Conservation (phyloP, 495 filamentous ascomycete genomes). For the Staphylotrichum longicolle region DNA sequence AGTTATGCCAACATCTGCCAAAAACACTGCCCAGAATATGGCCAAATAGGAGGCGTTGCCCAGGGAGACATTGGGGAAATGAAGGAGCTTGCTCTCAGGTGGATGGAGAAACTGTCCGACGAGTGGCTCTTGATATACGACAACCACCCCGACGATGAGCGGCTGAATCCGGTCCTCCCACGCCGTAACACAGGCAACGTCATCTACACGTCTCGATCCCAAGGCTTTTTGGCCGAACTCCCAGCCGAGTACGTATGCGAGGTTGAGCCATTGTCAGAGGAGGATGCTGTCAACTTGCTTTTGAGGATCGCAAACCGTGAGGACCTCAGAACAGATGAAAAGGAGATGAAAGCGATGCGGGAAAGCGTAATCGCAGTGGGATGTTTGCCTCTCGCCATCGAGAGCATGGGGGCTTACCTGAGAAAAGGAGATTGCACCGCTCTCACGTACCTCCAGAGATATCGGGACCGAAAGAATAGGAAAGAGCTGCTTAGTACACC, state of each 20-base stretch:
- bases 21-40: not conserved
- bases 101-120: conserved; percentile 12
- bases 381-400: no score
- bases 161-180: not conserved
- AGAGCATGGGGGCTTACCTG: no score
- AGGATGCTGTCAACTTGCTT: conserved; percentile 21
- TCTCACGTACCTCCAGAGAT: no score
- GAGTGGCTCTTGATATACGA: conserved; percentile 27
- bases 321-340: not conserved
- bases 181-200: conserved; percentile 23
- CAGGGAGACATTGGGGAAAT: not conserved
- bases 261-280: conserved; percentile 18
- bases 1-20: conserved; percentile 18
- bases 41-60: no score
- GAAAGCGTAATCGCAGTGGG: no score
- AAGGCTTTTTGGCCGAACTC: not conserved
- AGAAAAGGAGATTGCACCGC: no score
- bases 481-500: no score
- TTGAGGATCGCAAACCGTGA: conserved; percentile 13
- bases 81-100: conserved; percentile 11
- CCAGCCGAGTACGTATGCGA: conserved; percentile 5
- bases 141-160: conserved; percentile 4
- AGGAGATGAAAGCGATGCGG: no score
- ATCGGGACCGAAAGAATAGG: no score
- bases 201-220: conserved; percentile 25